Evolutionary conservation across 2,329 filamentous ascomycete species (phyloP), one percentile per base, ranked within the genome.

Genomic region (Zarea fungicola): DNA sequence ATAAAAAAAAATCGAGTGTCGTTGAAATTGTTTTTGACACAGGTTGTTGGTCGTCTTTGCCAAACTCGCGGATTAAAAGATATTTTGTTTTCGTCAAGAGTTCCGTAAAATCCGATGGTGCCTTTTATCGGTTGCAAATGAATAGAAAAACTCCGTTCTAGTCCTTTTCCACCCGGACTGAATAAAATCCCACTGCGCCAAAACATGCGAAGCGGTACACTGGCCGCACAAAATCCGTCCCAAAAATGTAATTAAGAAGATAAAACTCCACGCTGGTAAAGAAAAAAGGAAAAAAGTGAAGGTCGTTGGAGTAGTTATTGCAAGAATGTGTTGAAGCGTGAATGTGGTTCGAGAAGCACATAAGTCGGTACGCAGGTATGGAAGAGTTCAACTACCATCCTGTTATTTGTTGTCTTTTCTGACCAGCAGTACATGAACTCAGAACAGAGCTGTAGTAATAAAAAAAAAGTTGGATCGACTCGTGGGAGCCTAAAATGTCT

Each of bases 221-320:
- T 36, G 37, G 49, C 44, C 44, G 44, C 44, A 25, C 7, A 40
- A 40, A 29, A 42, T 32, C 45, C 37, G 21, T 25, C 31, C 36
- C 42, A 29, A 21, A 39, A 29, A 32, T 32, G 21, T 10, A 23
- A 26, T 9, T 11, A 18, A 4, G 31, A 34, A 39, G 8, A 42
- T n/a, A 42, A 48, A 58, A 55, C 47, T 52, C 56, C 53, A 47
- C 42, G 44, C 48, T 36, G 35, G 42, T 44, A 42, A 36, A 44
- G 47, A 25, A 11, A 36, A 35, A 48, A 34, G 32, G 37, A 42
- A 31, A 16, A 41, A 40, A 41, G 21, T 34, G n/a, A 45, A 29
- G 16, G 18, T 31, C 25, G 47, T 43, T 28, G 49, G 5, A 34
- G 51, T 47, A 28, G 19, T 41, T 28, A 9, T 36, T 25, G 31